Evolutionary conservation across 2,329 filamentous ascomycete genomes (phyloP).

Genomic region (Nothophaeocryptopus gaeumannii): DNA sequence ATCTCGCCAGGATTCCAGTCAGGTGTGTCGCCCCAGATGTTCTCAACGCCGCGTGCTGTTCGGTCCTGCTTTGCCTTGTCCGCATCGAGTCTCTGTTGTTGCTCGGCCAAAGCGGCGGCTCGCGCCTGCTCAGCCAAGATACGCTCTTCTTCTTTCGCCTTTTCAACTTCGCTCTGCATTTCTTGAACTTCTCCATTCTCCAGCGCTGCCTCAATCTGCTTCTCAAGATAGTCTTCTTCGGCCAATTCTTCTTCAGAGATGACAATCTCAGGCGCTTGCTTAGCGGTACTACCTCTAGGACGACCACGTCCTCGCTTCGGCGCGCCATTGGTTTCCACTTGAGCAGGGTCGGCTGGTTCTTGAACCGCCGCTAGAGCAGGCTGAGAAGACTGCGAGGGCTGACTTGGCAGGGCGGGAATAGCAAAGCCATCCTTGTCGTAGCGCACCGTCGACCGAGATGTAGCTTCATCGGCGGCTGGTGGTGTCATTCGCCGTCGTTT

Average conservation of each 20-base stretch:
- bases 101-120: conserved; percentile 28
- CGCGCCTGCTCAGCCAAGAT: conserved; percentile 18
- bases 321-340: conserved; percentile 20
- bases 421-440: conserved; percentile 43
- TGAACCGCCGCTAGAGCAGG: neutral
- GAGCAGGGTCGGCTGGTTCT: neutral
- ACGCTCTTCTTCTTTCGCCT: conserved; percentile 27
- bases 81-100: conserved; percentile 33
- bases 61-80: conserved; percentile 51
- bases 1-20: conserved; percentile 21
- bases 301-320: conserved; percentile 37
- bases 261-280: conserved; percentile 31
- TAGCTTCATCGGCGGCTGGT: neutral
- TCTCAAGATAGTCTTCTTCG: conserved; percentile 47
- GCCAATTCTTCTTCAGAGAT: conserved; percentile 47
- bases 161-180: conserved; percentile 30
- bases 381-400: neutral
- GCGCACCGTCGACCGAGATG: conserved; percentile 20
- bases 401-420: conserved; percentile 34
- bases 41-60: conserved; percentile 48
- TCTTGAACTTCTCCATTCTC: conserved; percentile 31
- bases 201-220: conserved; percentile 42
- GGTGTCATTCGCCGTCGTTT: conserved; percentile 22
- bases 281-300: conserved; percentile 27
- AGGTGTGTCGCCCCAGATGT: conserved; percentile 62